Percentiles rank a stretch among this genome's conserved stretches.
These are phyloP conservation scores for Geotrichum europaeum DNA, from an alignment of 1,139 yeast genomes.

Conservation along the genomic window DNA sequence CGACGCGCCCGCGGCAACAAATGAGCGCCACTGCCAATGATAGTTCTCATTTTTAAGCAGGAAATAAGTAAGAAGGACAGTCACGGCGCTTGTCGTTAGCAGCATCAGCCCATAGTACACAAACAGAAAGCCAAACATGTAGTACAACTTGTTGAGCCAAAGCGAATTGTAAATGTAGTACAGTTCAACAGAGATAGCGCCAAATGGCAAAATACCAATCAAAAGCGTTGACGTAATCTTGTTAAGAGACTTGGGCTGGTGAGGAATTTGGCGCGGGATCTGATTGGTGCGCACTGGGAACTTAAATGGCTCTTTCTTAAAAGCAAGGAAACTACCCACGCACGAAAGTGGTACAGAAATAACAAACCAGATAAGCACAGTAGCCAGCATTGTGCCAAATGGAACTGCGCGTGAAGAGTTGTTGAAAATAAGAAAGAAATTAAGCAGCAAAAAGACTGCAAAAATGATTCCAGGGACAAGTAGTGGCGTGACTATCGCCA, in stretches of 20 bases:
- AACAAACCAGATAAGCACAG: slow-evolving; percentile 76
- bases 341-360: slow-evolving; percentile 80
- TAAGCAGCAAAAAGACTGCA: slow-evolving; percentile 56
- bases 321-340: slow-evolving; percentile 73
- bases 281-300: slow-evolving; percentile 81
- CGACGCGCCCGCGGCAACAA: slow-evolving; percentile 86
- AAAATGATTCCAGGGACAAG: slow-evolving; percentile 79
- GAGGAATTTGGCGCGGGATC: slow-evolving; percentile 93
- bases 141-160: slow-evolving; percentile 91
- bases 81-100: slow-evolving; percentile 75
- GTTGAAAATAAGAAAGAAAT: slow-evolving; percentile 72
- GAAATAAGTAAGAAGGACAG: slow-evolving; percentile 75
- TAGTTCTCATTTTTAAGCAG: slow-evolving; percentile 86
- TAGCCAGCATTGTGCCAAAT: slow-evolving; percentile 77
- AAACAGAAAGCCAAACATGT: slow-evolving; percentile 96
- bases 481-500: slow-evolving; percentile 73
- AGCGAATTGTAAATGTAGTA: slow-evolving; percentile 80
- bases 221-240: slow-evolving; percentile 62
- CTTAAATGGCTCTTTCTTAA: slow-evolving; percentile 53
- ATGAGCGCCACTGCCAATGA: slow-evolving; percentile 96
- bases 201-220: slow-evolving; percentile 91
- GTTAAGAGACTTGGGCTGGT: slow-evolving; percentile 77
- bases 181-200: slow-evolving; percentile 90
- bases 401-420: slow-evolving; percentile 95
- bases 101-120: slow-evolving; percentile 79